Percentiles rank a stretch among this genome's conserved stretches.
phyloP scores from a whole-genome alignment of 129 eudicot species.

The Saussurea involucrata region DNA sequence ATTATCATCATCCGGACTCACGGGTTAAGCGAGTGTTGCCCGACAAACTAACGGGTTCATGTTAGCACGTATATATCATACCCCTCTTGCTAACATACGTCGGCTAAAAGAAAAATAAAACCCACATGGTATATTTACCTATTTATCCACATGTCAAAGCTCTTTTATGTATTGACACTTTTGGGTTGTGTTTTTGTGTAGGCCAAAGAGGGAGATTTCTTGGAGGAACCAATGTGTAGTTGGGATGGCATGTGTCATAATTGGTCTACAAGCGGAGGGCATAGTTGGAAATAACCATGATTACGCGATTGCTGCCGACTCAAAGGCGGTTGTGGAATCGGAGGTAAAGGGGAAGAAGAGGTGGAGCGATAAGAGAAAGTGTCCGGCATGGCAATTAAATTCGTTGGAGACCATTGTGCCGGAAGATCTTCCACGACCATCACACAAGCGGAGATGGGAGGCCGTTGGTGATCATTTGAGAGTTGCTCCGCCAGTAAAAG shows the following conservation, averaged over 20 bases:
- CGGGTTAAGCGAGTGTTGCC: neutral
- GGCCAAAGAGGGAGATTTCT: conserved; percentile 31
- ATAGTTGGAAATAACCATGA: conserved; percentile 15
- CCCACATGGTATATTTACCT: neutral
- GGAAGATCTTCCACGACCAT: conserved; percentile 75
- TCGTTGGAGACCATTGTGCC: conserved; percentile 76
- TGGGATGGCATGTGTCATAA: conserved; percentile 42
- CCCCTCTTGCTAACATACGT: neutral
- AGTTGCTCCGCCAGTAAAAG: conserved; percentile 39
- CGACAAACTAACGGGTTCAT: neutral
- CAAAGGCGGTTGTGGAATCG: conserved; percentile 10
- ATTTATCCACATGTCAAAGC: neutral
- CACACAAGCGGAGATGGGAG: conserved; percentile 57
- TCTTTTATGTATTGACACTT: neutral
- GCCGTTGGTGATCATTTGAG: conserved; percentile 26
- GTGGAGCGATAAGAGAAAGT: conserved; percentile 67
- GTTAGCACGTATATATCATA: neutral
- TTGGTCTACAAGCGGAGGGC: conserved; percentile 43
- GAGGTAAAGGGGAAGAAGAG: conserved; percentile 9
- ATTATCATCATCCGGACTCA: neutral
- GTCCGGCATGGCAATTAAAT: conserved; percentile 65
- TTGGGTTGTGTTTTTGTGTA: neutral
- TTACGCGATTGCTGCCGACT: conserved; percentile 34
- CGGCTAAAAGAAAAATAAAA: neutral
- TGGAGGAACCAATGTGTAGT: conserved; percentile 46